phyloP scores from a whole-genome alignment of 192 early-diverging fungal species.

The Backusella parvicylindrica region DNA sequence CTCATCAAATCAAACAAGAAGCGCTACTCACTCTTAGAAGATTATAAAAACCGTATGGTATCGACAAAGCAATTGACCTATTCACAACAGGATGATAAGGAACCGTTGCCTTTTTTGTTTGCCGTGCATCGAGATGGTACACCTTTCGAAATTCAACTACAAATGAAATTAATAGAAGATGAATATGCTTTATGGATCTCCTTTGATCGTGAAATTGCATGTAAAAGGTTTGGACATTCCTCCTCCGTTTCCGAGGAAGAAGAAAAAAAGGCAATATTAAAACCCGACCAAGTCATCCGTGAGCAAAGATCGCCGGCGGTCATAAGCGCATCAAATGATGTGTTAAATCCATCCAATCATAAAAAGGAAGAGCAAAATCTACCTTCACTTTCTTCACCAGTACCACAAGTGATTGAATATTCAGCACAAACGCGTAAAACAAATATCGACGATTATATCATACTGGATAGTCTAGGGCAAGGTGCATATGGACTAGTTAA shows the following conservation, averaged over 20 bases:
- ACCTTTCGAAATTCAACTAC: slow-evolving; percentile 54
- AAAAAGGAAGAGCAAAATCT: background rate
- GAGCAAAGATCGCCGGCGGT: background rate
- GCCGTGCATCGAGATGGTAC: slow-evolving; percentile 65
- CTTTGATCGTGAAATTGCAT: slow-evolving; percentile 51
- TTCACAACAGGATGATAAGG: slow-evolving; percentile 4
- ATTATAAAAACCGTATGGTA: background rate
- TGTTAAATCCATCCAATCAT: background rate
- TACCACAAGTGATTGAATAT: slow-evolving; percentile 21
- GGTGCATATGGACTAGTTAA: slow-evolving; percentile 75
- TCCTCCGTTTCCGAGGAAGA: background rate
- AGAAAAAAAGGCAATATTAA: background rate
- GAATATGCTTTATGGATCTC: slow-evolving; percentile 62
- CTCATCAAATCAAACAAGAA: background rate
- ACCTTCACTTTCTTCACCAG: background rate
- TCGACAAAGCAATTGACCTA: slow-evolving; percentile 1
- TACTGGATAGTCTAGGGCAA: slow-evolving; percentile 58
- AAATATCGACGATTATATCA: slow-evolving; percentile 57
- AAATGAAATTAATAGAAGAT: slow-evolving; percentile 50
- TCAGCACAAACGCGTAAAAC: slow-evolving; percentile 42
- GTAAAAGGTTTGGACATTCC: slow-evolving; percentile 23
- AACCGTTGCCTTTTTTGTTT: slow-evolving; percentile 32
- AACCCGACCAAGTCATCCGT: background rate
- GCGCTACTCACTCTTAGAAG: background rate
- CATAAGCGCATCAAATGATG: background rate